phyloP scores from a whole-genome alignment of 768 basidiomycete species.

The Rhizopogon rudus region DNA sequence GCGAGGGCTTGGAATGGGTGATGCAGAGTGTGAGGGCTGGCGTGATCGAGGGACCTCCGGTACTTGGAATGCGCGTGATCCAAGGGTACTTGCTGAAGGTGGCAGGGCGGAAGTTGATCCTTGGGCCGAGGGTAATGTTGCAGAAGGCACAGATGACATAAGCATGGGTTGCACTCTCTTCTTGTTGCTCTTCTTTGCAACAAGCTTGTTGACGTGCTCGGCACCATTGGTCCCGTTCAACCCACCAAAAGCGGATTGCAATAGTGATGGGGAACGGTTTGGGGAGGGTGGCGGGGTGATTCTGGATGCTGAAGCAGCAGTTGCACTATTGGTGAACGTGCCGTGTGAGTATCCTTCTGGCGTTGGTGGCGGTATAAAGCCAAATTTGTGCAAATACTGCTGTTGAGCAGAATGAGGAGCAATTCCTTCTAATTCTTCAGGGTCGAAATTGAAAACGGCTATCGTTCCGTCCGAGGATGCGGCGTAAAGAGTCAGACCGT shows the following conservation, averaged over 20 bases:
- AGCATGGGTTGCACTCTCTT: slow-evolving; percentile 55
- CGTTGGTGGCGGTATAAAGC: slow-evolving; percentile 61
- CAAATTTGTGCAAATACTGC: slow-evolving; percentile 79
- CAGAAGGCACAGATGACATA: slow-evolving; percentile 34
- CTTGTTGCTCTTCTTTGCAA: slow-evolving; percentile 70
- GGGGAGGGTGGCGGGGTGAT: slow-evolving; percentile 52
- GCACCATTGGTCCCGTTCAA: slow-evolving; percentile 33
- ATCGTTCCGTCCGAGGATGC: slow-evolving; percentile 96
- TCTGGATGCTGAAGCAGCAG: slow-evolving; percentile 19
- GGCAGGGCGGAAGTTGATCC: not conserved
- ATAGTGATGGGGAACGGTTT: slow-evolving; percentile 24
- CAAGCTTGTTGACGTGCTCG: slow-evolving; percentile 66
- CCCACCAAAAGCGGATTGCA: slow-evolving; percentile 37
- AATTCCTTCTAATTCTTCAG: slow-evolving; percentile 77
- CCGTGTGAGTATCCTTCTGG: slow-evolving; percentile 70
- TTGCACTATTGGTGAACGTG: slow-evolving; percentile 12
- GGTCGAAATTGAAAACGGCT: slow-evolving; percentile 80
- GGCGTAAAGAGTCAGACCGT: slow-evolving; percentile 89
- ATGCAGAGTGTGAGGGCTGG: slow-evolving; percentile 28
- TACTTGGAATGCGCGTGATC: not conserved
- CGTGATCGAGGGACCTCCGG: slow-evolving; percentile 18
- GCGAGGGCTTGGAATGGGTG: slow-evolving; percentile 47
- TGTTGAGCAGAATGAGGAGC: slow-evolving; percentile 69
- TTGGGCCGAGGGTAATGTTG: slow-evolving; percentile 9
- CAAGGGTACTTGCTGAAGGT: not conserved